These are phyloP conservation scores for Lentinula sp. DNA, from an alignment of 768 basidiomycete species.

Conservation along the genomic window DNA sequence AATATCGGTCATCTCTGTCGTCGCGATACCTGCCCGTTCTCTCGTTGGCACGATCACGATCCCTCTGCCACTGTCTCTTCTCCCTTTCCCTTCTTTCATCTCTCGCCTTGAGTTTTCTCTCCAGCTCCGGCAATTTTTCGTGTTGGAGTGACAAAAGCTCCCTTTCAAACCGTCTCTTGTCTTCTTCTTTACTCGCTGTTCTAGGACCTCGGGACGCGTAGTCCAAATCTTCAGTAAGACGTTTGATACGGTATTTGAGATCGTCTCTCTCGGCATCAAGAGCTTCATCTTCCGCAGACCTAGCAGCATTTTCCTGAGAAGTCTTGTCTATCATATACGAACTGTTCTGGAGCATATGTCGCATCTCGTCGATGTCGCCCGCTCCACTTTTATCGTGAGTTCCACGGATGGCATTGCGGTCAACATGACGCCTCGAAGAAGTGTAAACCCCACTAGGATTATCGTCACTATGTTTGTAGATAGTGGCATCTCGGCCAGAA, in stretches of 20 bases:
- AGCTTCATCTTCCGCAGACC: constrained; percentile 79
- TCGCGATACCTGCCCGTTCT: constrained; percentile 66
- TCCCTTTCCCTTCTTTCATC: constrained; percentile 75
- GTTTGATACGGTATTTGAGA: constrained; percentile 74
- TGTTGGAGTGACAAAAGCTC: constrained; percentile 84
- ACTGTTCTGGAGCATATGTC: constrained; percentile 73
- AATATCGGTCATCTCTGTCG: constrained; percentile 34
- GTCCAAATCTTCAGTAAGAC: constrained; percentile 89
- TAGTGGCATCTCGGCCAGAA: constrained; percentile 77
- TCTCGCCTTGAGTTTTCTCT: constrained; percentile 72
- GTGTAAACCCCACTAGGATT: constrained; percentile 69
- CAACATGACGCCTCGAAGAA: constrained; percentile 75
- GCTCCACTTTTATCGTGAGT: constrained; percentile 57
- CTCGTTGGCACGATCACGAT: constrained; percentile 82
- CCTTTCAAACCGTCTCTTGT: constrained; percentile 79
- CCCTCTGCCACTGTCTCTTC: constrained; percentile 69
- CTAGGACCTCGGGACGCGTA: constrained; percentile 75
- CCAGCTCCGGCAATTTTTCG: constrained; percentile 86
- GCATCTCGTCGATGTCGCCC: constrained; percentile 81
- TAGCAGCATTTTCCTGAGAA: constrained; percentile 52
- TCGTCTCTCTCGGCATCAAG: constrained; percentile 89
- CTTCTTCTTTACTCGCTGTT: constrained; percentile 72
- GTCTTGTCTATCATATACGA: constrained; percentile 74
- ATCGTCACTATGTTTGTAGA: constrained; percentile 78
- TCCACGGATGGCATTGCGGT: constrained; percentile 75